These are phyloP conservation scores for Taphrina communis DNA, from an alignment of 1,139 yeast species.

Conservation along the genomic window DNA sequence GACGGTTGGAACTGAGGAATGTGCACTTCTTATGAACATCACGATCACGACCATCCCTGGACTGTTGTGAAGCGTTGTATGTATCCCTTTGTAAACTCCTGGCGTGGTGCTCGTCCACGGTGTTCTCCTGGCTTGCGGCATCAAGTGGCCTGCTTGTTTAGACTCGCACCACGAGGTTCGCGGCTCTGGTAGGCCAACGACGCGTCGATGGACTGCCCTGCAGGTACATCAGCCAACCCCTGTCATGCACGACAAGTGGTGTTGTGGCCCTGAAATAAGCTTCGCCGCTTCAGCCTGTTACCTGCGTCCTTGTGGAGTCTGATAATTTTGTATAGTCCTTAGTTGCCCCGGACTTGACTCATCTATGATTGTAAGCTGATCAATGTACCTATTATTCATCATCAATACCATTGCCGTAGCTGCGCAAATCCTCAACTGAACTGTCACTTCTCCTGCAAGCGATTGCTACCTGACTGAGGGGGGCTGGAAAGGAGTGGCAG, in stretches of 20 bases:
- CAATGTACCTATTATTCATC: too few relatives aligned
- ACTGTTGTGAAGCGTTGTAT: neutral
- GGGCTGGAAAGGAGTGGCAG: neutral
- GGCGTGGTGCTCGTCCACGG: constrained; percentile 12
- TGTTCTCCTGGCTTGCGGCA: constrained; percentile 15
- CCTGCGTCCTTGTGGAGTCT: too few relatives aligned
- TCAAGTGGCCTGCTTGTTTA: neutral
- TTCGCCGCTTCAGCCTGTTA: neutral
- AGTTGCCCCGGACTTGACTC: too few relatives aligned
- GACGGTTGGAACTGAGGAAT: neutral
- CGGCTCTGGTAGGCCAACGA: constrained; percentile 3
- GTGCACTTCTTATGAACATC: constrained; percentile 19
- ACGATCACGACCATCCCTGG: neutral
- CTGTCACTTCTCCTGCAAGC: neutral
- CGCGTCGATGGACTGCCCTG: constrained; percentile 3
- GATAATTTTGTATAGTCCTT: too few relatives aligned
- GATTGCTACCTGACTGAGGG: neutral
- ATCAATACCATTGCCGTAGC: too few relatives aligned
- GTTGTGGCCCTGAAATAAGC: constrained; percentile 10
- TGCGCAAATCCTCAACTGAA: neutral
- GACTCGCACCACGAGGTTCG: neutral
- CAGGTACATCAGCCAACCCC: constrained; percentile 14
- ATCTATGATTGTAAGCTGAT: too few relatives aligned
- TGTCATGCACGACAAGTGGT: constrained; percentile 11
- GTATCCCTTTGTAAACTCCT: constrained; percentile 15